Evolutionary conservation across 1,284 basidiomycete species (phyloP).

Genomic region (Chondrostereum purpureum): DNA sequence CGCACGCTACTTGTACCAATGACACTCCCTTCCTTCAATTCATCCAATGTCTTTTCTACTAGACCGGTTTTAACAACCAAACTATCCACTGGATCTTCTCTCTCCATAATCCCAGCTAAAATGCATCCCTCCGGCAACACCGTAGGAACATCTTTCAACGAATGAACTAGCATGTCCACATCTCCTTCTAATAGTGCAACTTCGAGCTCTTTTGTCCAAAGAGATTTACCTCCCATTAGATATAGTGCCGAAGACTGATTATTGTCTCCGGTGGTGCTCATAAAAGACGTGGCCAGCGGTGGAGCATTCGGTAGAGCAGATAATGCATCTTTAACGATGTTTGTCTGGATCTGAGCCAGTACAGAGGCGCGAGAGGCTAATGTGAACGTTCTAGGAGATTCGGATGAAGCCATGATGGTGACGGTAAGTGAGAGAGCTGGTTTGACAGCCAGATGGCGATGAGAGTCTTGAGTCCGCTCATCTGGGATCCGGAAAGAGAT

Average conservation of each 20-base stretch:
- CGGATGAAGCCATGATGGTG: too few species aligned
- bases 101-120: slow-evolving; percentile 79
- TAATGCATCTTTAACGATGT: slow-evolving; percentile 61
- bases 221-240: slow-evolving; percentile 76
- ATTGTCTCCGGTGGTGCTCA: slow-evolving; percentile 88
- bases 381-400: slow-evolving; percentile 37
- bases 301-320: slow-evolving; percentile 26
- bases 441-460: too few species aligned
- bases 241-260: slow-evolving; percentile 82
- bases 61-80: slow-evolving; percentile 82
- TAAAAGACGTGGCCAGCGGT: slow-evolving; percentile 72
- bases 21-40: slow-evolving; percentile 84
- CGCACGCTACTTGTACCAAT: slow-evolving; percentile 94
- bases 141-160: slow-evolving; percentile 93
- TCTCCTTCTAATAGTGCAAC: slow-evolving; percentile 64
- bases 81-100: slow-evolving; percentile 89
- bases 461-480: too few species aligned
- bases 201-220: slow-evolving; percentile 97
- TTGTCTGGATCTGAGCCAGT: slow-evolving; percentile 84
- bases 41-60: slow-evolving; percentile 71
- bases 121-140: slow-evolving; percentile 78
- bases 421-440: too few species aligned
- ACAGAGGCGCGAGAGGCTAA: slow-evolving; percentile 83
- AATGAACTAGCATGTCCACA: slow-evolving; percentile 94
- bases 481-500: too few species aligned